Evolutionary conservation across 2,329 filamentous ascomycete genomes (phyloP), one percentile per base, ranked within the genome.

Genomic region (Neonectria neomacrospora): DNA sequence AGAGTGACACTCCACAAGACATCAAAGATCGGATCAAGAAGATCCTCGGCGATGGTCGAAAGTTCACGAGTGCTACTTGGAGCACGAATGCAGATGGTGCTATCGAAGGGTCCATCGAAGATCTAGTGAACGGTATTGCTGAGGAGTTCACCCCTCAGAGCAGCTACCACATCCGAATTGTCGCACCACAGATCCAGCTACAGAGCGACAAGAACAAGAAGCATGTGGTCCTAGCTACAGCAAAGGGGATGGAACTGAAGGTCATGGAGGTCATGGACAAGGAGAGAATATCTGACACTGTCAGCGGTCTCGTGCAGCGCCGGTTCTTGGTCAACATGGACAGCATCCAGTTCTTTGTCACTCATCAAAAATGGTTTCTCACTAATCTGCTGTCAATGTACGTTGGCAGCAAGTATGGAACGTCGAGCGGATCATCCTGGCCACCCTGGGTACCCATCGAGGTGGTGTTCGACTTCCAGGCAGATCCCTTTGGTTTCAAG

Each of bases 221-320:
- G 78, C 92, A 97, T 61, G 96, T 96, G n/a, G 91, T 97, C 5
- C 84, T 99, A n/a, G 90, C 98, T 50, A 96, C 95, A 3, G 94
- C 94, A 28, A 98, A 98, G 79, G 93, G 94, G 56, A 99, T 99
- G 94, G 94, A 98, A 77, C 87, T 98, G 60, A 98, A 98, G 81
- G 92, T 99, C 11, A 88, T 99, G 20, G 95, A 97, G 69, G 95
- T 99, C 72, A 97, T 98, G 91, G 96, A 99, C 80, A 97, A 97
- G 79, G 91, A 94, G 73, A 88, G 96, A 64, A 88, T 98, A 60
- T 94, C 90, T 51, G 96, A 99, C 76, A 91, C 92, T 70, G 94
- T 99, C 73, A 97, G 93, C 73, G 96, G 96, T 57, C 86, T 99
- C 48, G 95, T 99, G 1, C 96, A 99, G 76, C 91, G 94, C 39